Conservation (phyloP, 352 stramenopile species). For the Phytophthora crassamura region DNA sequence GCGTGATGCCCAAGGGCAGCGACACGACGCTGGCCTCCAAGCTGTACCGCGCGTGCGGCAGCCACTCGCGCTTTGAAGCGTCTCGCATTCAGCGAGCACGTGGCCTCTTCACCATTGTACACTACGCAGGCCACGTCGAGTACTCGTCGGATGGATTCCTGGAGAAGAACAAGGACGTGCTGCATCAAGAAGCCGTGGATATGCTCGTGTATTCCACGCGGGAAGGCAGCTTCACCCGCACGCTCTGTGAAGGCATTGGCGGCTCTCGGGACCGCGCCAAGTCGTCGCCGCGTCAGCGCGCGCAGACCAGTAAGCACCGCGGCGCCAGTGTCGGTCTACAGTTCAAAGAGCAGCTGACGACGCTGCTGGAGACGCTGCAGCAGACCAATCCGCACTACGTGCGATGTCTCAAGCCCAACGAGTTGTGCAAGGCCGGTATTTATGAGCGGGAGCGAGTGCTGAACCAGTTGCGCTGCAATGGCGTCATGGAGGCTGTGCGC, state of each 20-base stretch:
- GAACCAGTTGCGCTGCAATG: slow-evolving; percentile 88
- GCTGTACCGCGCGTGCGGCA: slow-evolving; percentile 73
- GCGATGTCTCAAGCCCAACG: slow-evolving; percentile 91
- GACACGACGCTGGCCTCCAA: slow-evolving; percentile 86
- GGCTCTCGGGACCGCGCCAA: slow-evolving; percentile 47
- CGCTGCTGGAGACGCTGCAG: slow-evolving; percentile 74
- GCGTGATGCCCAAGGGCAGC: slow-evolving; percentile 83
- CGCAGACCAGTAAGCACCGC: slow-evolving; percentile 68
- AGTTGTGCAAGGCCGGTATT: slow-evolving; percentile 58
- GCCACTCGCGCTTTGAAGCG: slow-evolving; percentile 68
- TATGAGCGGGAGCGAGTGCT: slow-evolving; percentile 79
- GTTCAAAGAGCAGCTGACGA: slow-evolving; percentile 88
- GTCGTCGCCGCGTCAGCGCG: slow-evolving; percentile 65
- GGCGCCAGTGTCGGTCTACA: slow-evolving; percentile 82
- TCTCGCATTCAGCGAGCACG: slow-evolving; percentile 82
- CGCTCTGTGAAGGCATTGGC: slow-evolving; percentile 70
- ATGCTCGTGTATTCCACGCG: slow-evolving; percentile 75
- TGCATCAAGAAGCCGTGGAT: slow-evolving; percentile 86
- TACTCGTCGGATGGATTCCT: slow-evolving; percentile 80
- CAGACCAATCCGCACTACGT: slow-evolving; percentile 89
- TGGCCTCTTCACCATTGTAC: slow-evolving; percentile 77
- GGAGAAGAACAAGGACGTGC: slow-evolving; percentile 89
- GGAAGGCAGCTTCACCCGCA: slow-evolving; percentile 78
- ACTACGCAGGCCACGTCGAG: slow-evolving; percentile 86
- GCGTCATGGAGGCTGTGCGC: slow-evolving; percentile 87